Evolutionary conservation across 2,329 filamentous ascomycete species (phyloP), one percentile per base, ranked within the genome.

Genomic region (Apiospora arundinis): DNA sequence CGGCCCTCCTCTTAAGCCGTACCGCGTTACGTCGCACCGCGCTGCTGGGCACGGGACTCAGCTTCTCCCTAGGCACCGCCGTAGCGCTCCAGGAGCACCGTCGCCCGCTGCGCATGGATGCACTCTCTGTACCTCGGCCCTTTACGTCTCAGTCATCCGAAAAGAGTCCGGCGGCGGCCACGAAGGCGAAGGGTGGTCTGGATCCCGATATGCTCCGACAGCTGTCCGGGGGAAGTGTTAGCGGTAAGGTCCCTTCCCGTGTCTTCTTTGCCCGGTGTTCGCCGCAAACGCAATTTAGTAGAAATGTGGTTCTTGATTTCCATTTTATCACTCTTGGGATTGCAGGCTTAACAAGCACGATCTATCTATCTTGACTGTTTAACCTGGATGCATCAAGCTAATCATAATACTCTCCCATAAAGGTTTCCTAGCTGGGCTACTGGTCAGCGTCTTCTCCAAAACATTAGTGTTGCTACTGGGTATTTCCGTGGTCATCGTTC

Each of bases 391-490:
- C n/a, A 44, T 46, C 11, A 46, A 49, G 52, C 44, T 70, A 56
- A 67, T 25, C 45, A 32, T 23, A 73, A 40, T 65, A 72, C 18
- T 65, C 25, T 12, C 16, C 4, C 21, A 11, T 48, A 2, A 67
- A 92, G 91, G 91, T 23, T 88, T 93, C 70, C 76, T 87, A n/a
- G 82, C 87, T 3, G 92, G 92, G 1, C 76, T 95, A 44, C 82
- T 91, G 0, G 86, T 95, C 37, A 90, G 90, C 72, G 83, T 92
- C 21, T 94, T 95, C 80, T 94, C 92, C 11, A 90, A 89, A 78
- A 89, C 91, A 1, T 82, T 95, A 67, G 91, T 92, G 1, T 77
- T 95, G 21, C 79, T 95, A 25, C 82, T 92, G 25, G 92, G 92
- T 0, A 77, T 93, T 16, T 81, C 90, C 12, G 87, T 93, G 32